Evolutionary conservation across 345 rosid genomes (phyloP).

Genomic region (Melaleuca alternifolia): DNA sequence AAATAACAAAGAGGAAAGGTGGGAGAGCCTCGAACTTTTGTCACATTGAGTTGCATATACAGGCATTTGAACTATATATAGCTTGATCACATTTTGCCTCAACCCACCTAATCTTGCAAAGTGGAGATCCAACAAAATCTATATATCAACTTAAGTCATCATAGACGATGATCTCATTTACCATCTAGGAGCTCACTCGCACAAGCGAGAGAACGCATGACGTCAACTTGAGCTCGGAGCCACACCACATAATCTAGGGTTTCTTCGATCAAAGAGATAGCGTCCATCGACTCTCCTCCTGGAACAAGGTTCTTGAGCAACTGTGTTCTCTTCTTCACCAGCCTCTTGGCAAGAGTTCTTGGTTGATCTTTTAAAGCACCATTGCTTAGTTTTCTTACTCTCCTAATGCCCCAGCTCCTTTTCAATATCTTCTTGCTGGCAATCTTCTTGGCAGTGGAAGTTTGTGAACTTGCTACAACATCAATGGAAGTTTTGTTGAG

Average conservation of each 20-base stretch:
- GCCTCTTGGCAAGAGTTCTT: conserved; percentile 18
- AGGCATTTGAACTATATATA: not conserved
- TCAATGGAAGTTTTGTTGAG: not conserved
- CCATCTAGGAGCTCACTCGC: not conserved
- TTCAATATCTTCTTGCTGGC: conserved; percentile 61
- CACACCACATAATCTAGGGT: conserved; percentile 73
- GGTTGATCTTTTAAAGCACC: not conserved
- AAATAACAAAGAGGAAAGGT: not conserved
- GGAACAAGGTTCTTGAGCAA: conserved; percentile 62
- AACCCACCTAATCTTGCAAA: not conserved
- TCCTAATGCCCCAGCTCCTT: conserved; percentile 17
- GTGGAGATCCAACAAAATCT: not conserved
- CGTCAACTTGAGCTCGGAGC: conserved; percentile 74
- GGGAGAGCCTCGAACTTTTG: not conserved
- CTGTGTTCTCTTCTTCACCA: conserved; percentile 46
- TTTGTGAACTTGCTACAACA: not conserved
- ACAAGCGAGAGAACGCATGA: conserved; percentile 44
- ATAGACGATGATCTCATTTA: not conserved
- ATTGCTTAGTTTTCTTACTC: conserved; percentile 11
- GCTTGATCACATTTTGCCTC: not conserved
- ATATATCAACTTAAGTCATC: not conserved
- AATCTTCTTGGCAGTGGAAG: conserved; percentile 15
- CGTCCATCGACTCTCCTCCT: conserved; percentile 61
- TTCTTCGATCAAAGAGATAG: conserved; percentile 52
- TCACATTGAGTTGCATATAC: not conserved